These are phyloP conservation scores for Arthrobotrys conoides DNA, from an alignment of 2,329 filamentous ascomycete genomes.

Conservation along the genomic window DNA sequence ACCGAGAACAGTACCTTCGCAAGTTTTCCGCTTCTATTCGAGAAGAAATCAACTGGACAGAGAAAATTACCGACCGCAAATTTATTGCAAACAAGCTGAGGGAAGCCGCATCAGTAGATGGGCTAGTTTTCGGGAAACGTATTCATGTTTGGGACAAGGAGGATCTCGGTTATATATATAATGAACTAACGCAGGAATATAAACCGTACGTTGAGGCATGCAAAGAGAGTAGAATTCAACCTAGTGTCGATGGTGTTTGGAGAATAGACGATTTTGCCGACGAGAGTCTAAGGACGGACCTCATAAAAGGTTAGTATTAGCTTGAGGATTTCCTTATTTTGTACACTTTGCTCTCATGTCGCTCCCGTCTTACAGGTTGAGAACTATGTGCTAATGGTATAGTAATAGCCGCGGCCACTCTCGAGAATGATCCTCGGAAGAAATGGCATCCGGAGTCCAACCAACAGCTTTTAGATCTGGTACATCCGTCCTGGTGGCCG, in stretches of 20 bases:
- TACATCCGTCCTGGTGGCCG: slow-evolving; percentile 77
- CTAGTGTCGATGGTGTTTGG: slow-evolving; percentile 42
- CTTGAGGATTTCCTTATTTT: too few species aligned
- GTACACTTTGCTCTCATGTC: too few species aligned
- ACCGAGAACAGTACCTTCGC: slow-evolving; percentile 22
- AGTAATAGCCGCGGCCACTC: slow-evolving; percentile 52
- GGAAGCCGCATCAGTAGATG: not conserved
- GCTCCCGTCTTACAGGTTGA: too few species aligned
- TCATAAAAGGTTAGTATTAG: slow-evolving; percentile 40
- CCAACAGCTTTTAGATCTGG: slow-evolving; percentile 73
- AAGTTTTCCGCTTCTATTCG: slow-evolving; percentile 1
- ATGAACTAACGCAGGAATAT: slow-evolving; percentile 26
- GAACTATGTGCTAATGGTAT: too few species aligned
- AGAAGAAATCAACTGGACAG: not conserved
- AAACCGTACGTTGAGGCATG: slow-evolving; percentile 6
- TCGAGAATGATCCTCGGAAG: slow-evolving; percentile 71
- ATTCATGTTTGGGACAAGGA: slow-evolving; percentile 4
- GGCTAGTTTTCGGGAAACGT: not conserved
- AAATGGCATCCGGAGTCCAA: slow-evolving; percentile 73
- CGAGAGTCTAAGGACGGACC: slow-evolving; percentile 8
- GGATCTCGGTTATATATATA: not conserved
- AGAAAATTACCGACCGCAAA: slow-evolving; percentile 2
- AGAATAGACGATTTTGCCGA: slow-evolving; percentile 28
- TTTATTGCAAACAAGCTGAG: not conserved
- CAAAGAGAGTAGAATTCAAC: slow-evolving; percentile 1